A percentile compares a stretch with the other conserved stretches of the same genome.
These are phyloP conservation scores for Pneumocystis murina DNA, from an alignment of 1,139 yeast genomes.

Conservation along the genomic window DNA sequence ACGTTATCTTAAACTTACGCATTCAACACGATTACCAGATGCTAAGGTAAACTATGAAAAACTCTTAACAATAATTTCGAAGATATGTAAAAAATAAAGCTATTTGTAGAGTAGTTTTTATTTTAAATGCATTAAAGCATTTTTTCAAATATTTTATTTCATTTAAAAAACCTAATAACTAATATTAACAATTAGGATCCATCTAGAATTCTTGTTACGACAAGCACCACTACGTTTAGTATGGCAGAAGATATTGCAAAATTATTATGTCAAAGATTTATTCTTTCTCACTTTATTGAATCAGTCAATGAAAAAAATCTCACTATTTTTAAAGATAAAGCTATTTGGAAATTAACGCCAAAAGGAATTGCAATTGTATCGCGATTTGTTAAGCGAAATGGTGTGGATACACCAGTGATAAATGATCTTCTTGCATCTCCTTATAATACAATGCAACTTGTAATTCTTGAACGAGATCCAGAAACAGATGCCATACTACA, in stretches of 20 bases:
- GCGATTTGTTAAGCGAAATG: constrained; percentile 43
- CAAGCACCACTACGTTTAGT: constrained; percentile 45
- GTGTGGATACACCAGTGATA: constrained; percentile 29
- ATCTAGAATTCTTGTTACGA: constrained; percentile 21
- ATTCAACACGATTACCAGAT: constrained; percentile 30
- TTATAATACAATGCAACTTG: constrained; percentile 58
- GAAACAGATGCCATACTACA: constrained; percentile 46
- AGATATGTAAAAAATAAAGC: no score
- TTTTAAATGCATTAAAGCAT: neutral
- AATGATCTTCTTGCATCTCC: constrained; percentile 39
- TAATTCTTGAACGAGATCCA: constrained; percentile 52
- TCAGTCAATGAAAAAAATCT: constrained; percentile 62
- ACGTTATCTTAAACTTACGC: constrained; percentile 29
- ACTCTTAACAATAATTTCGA: neutral
- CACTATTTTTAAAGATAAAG: constrained; percentile 29
- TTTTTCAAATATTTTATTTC: neutral
- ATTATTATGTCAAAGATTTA: constrained; percentile 39
- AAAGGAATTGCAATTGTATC: constrained; percentile 68
- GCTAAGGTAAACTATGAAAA: constrained; percentile 6
- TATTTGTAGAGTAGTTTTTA: no score
- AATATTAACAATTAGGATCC: constrained; percentile 24
- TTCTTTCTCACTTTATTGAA: constrained; percentile 55
- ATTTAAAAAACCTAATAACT: neutral
- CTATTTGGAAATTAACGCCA: constrained; percentile 68
- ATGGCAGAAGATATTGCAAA: constrained; percentile 41